Evolutionary conservation across 2,329 filamentous ascomycete species (phyloP), one percentile per base, ranked within the genome.

Genomic region (Stemphylium vesicarium): DNA sequence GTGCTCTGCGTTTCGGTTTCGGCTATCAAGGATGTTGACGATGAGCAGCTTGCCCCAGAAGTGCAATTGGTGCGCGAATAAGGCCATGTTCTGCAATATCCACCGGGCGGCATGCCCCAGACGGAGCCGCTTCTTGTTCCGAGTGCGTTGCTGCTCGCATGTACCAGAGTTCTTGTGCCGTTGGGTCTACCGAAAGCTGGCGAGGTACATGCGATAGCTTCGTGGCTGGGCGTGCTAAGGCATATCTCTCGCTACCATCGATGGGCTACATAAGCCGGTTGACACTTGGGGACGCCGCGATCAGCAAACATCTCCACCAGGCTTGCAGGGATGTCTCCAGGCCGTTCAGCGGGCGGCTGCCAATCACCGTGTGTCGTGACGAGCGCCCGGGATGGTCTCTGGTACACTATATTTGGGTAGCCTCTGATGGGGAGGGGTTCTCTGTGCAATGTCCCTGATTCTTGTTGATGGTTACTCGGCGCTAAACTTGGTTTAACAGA

Each of bases 261-360:
- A 61, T 50, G 54, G 38, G 49, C 57, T 64, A 63, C 59, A 64
- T 35, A 60, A 64, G 64, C 63, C 64, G 69, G 68, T 63, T 69
- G 60, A 56, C 41, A 56, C 48, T 52, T 68, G 66, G 57, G 42
- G 45, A 51, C 60, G 61, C 60, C 59, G 62, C 62, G 63, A 71
- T 72, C 68, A 74, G 69, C 69, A 73, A 72, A 72, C 69, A 72
- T 69, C 65, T 70, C 71, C 70, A 72, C 71, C 57, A 42, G 31
- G 58, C 50, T 60, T 66, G 66, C 71, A 73, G 68, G 68, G 69
- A 56, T 59, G 42, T 62, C 61, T 64, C 68, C 64, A 67, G 36
- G 59, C 60, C 55, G 53, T 64, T 56, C 59, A 65, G 63, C 47
- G 41, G 42, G 47, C 57, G 47, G 52, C 53, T 64, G 60, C 71